Evolutionary conservation across 768 basidiomycete genomes (phyloP), one percentile per base, ranked within the genome.

Genomic region (Pulveroboletus sp.): DNA sequence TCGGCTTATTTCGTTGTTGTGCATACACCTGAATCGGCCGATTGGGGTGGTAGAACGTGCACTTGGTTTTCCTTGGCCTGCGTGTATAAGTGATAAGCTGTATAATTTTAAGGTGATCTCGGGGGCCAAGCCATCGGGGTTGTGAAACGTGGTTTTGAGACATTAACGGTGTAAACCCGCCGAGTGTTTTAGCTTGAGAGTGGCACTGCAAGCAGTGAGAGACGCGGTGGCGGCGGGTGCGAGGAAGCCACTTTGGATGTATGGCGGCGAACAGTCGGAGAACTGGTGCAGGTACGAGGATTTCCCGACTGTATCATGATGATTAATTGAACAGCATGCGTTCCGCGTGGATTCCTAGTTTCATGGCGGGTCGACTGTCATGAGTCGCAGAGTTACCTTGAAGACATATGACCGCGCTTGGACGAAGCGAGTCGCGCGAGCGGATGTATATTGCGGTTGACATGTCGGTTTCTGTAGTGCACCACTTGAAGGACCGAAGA

Each of bases 161-260:
- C 25, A 46, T 20, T 14, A 45, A 36, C 44, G 49, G 56, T 40
- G 42, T 45, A 11, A 29, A 29, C 4, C 33, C 23, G 46, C 47
- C 47, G 49, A 35, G 50, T 51, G 49, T 59, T 47, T 50, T 40
- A n/a, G 19, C 11, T 14, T 13, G 39, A 19, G 42, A 12, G 50
- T 50, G 56, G 46, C 53, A 34, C 20, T 34, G 24, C 19, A 17
- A 40, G 23, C 16, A 50, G 32, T 46, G 29, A 38, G 40, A 27
- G 12, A 9, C 6, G 62, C 61, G 61, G 62, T 62, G 61, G 61
- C 61, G 39, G 32, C 61, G 61, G 61, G 51, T 40, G 45, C 44
- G 56, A 47, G 53, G 61, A 58, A 61, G 60, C 43, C 5, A 36
- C 1, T 7, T 40, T 31, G 1, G 38, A 24, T 38, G 29, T 25